phyloP scores from a whole-genome alignment of 345 rosid genomes.

The Pistacia atlantica region DNA sequence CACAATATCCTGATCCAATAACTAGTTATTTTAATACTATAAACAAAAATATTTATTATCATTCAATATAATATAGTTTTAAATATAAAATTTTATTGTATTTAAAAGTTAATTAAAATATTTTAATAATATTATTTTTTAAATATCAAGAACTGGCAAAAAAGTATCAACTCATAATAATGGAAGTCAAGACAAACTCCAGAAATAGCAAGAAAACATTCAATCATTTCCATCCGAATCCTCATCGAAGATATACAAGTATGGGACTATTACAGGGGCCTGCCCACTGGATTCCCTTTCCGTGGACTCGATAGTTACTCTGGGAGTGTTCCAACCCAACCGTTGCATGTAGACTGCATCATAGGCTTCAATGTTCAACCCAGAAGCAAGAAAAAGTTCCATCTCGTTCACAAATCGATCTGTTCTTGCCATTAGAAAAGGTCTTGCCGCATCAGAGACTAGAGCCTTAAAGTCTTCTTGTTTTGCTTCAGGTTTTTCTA shows the following conservation, averaged over 20 bases:
- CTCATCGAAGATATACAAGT: conserved; percentile 54
- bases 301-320: conserved; percentile 20
- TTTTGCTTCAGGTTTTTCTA: conserved; percentile 36
- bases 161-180: not conserved
- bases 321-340: conserved; percentile 42
- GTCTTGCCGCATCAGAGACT: conserved; percentile 61
- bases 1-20: too few relatives aligned
- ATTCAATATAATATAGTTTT: too few relatives aligned
- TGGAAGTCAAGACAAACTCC: not conserved
- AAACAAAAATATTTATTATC: too few relatives aligned
- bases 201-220: conserved; percentile 7
- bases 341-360: conserved; percentile 60
- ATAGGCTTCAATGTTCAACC: conserved; percentile 68
- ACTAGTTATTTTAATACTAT: too few relatives aligned
- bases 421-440: conserved; percentile 63
- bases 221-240: conserved; percentile 46
- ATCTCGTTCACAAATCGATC: conserved; percentile 63
- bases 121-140: too few relatives aligned
- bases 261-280: conserved; percentile 33
- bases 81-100: too few relatives aligned
- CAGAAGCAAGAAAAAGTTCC: conserved; percentile 76
- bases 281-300: conserved; percentile 27
- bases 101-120: too few relatives aligned
- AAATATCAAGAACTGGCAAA: not conserved
- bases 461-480: conserved; percentile 55